phyloP scores from a whole-genome alignment of 495 filamentous ascomycete species.

The Hyaloscypha finlandica region DNA sequence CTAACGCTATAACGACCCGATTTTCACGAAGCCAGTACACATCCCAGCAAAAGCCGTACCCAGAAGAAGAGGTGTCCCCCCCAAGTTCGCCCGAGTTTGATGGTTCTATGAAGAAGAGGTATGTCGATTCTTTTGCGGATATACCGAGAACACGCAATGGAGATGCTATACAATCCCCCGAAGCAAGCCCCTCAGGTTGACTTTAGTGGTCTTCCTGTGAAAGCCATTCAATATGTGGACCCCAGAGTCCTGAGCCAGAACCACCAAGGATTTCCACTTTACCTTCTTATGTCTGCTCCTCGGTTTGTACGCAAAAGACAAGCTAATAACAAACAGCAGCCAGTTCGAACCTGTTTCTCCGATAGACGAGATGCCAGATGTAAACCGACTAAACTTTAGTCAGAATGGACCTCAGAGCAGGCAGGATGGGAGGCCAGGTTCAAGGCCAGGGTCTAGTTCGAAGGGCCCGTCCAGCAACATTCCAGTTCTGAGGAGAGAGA shows the following conservation, averaged over 20 bases:
- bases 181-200: constrained; percentile 1
- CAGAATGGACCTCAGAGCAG: constrained; percentile 20
- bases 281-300: constrained; percentile 23
- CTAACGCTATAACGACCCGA: constrained; percentile 14
- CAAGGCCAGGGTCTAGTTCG: constrained; percentile 25
- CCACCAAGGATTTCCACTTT: constrained; percentile 11
- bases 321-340: constrained; percentile 22
- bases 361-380: constrained; percentile 49
- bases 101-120: constrained; percentile 17
- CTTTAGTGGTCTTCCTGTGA: neutral
- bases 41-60: constrained; percentile 11
- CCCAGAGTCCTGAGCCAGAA: constrained; percentile 15
- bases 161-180: constrained; percentile 14
- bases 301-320: neutral
- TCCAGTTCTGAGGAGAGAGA: constrained; percentile 50
- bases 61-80: constrained; percentile 34
- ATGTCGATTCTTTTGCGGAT: constrained; percentile 21
- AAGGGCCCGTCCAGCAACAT: constrained; percentile 43
- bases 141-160: constrained; percentile 17
- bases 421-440: constrained; percentile 1
- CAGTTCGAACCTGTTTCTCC: constrained; percentile 48
- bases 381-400: constrained; percentile 34
- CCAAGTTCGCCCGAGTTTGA: constrained; percentile 31
- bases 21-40: constrained; percentile 18
- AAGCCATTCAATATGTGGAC: constrained; percentile 12